These are phyloP conservation scores for Auxenochlorella pyrenoidosa DNA, from an alignment of 139 green algal genomes.

Conservation along the genomic window DNA sequence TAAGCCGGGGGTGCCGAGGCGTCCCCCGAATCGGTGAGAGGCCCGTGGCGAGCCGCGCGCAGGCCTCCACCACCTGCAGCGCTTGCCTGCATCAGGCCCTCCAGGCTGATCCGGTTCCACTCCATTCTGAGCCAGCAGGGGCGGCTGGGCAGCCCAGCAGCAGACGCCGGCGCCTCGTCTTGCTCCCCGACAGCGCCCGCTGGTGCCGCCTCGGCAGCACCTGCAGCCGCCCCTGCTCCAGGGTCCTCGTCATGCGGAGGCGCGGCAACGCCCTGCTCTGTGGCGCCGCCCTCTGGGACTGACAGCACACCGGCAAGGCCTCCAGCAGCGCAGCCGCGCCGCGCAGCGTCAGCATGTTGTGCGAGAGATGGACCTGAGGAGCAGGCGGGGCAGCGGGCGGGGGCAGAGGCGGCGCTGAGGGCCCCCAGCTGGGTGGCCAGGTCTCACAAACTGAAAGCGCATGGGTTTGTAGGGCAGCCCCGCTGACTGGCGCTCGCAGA, in stretches of 20 bases:
- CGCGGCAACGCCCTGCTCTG: background rate
- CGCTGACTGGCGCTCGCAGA: too few relatives aligned
- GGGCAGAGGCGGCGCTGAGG: too few relatives aligned
- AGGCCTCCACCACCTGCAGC: too few relatives aligned
- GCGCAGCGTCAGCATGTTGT: conserved; percentile 54
- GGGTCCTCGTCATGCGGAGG: background rate
- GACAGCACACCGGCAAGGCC: conserved; percentile 14
- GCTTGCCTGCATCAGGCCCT: conserved; percentile 38
- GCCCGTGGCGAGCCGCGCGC: background rate
- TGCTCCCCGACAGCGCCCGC: background rate
- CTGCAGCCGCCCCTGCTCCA: background rate
- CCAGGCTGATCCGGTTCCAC: conserved; percentile 75
- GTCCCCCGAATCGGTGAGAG: background rate
- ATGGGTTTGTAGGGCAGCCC: too few relatives aligned
- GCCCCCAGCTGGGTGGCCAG: too few relatives aligned
- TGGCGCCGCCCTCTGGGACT: background rate
- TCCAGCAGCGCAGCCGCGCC: conserved; percentile 58
- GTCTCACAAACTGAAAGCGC: too few relatives aligned
- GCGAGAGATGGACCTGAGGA: conserved; percentile 54
- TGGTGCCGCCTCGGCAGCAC: background rate
- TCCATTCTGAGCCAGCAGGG: conserved; percentile 81
- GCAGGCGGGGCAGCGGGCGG: too few relatives aligned
- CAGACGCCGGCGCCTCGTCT: background rate
- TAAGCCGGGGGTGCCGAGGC: background rate
- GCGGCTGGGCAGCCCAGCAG: background rate